These are phyloP conservation scores for Phytophthora constricta DNA, from an alignment of 352 stramenopile genomes.

Conservation along the genomic window DNA sequence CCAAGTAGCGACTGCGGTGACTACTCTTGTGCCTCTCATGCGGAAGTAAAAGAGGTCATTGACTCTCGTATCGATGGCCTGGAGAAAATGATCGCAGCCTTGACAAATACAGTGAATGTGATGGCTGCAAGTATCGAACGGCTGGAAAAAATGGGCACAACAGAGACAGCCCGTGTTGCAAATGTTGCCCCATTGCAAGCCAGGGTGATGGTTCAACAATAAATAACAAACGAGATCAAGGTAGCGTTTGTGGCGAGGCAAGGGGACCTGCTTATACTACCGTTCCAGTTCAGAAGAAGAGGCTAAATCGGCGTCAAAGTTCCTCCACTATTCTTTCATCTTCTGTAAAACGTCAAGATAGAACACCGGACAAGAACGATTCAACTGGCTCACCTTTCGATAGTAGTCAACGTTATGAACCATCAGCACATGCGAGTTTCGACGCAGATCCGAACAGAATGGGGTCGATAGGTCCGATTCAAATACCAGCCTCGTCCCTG, in stretches of 20 bases:
- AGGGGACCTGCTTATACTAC: background rate
- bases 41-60: background rate
- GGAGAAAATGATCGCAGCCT: background rate
- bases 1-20: background rate
- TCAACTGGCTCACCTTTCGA: background rate
- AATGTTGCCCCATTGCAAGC: background rate
- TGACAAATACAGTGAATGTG: background rate
- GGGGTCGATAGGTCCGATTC: too few species aligned
- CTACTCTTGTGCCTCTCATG: too few species aligned
- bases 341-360: background rate
- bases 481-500: too few species aligned
- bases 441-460: background rate
- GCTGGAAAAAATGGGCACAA: background rate
- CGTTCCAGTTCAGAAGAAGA: background rate
- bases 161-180: background rate
- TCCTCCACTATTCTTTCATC: background rate
- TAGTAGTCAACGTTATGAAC: background rate
- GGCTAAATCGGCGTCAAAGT: background rate
- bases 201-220: background rate
- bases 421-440: too few species aligned
- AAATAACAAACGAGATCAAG: background rate
- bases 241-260: background rate
- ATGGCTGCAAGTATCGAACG: background rate
- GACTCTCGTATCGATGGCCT: background rate
- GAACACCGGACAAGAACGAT: background rate